Evolutionary conservation across 257 asterid species (phyloP).

Genomic region (Capsicum baccatum): DNA sequence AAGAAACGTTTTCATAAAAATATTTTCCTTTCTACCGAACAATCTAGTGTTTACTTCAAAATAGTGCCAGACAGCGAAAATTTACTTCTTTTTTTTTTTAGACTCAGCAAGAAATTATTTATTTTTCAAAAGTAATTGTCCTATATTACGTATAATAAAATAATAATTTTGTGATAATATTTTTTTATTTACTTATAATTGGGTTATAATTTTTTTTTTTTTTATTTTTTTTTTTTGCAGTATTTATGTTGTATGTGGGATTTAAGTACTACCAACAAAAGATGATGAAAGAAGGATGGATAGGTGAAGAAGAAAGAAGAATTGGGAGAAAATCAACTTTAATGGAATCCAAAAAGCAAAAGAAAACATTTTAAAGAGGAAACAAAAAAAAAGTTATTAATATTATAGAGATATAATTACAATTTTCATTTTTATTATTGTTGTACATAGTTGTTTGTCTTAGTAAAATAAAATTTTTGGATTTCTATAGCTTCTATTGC

Average conservation of each 20-base stretch:
- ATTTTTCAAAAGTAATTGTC: not conserved
- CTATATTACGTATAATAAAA: not conserved
- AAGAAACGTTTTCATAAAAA: not conserved
- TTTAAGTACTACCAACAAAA: conserved; percentile 77
- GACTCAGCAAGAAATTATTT: too few relatives aligned
- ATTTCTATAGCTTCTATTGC: not conserved
- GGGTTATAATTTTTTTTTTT: too few relatives aligned
- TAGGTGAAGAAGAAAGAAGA: not conserved
- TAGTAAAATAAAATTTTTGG: not conserved
- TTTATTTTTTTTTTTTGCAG: conserved; percentile 46
- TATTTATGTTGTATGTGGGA: conserved; percentile 84
- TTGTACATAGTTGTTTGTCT: conserved; percentile 19
- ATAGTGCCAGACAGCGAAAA: not conserved
- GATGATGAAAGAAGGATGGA: conserved; percentile 48
- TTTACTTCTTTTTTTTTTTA: not conserved
- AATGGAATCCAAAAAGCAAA: conserved; percentile 46
- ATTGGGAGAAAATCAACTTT: conserved; percentile 30
- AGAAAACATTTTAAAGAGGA: conserved; percentile 43
- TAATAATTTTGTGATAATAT: not conserved
- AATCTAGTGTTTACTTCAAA: not conserved
- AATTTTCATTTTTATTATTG: not conserved
- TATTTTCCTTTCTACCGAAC: not conserved
- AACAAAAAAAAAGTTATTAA: not conserved
- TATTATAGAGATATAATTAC: not conserved
- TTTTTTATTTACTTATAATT: not conserved